Evolutionary conservation across 352 stramenopile genomes (phyloP), one percentile per base, ranked within the genome.

Genomic region (Thraustochytrium striatum): DNA sequence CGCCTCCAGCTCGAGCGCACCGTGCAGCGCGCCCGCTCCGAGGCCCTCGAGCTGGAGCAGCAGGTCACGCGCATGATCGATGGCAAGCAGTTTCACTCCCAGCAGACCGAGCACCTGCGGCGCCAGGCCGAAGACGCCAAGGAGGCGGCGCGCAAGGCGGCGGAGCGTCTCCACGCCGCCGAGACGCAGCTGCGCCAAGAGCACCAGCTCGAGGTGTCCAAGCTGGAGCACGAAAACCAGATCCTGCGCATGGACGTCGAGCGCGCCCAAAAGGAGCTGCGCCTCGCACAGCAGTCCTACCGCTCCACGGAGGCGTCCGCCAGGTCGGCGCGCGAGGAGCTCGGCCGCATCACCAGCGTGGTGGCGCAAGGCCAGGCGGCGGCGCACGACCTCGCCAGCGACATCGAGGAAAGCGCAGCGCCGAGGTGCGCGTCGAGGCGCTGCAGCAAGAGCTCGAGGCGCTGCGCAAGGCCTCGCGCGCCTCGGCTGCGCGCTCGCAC

Each of bases 141-240:
- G 25, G 65, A 61, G 3, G 65, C 43, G 36, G 41, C 65, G 21
- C 44, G 65, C 21, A 11, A 43, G 11, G 7, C 2, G n/a, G 65
- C 44, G 8, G 39, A 75, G 41, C 65, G 65, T 7, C 32, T 41
- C 5, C 65, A 43, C 21, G 36, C 65, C 21, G n/a, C 65, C 19
- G 65, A 75, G 5, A n/a, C 44, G 11, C 19, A 35, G 41, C n/a
- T 30, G 13, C 44, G 44, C 32, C 39, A 75, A 28, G 65, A 75
- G 19, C 65, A 41, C 32, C 44, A 61, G 30, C 50, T 75, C 44
- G 43, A 39, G 9, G 50, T 43, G 11, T 21, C 43, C 19, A 35
- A 61, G 25, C 11, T 30, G 5, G 41, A 61, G 52, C 65, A 75
- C 50, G 65, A 58, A 0, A 75, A 75, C 65, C 44, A 75, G 21